Percentiles rank a stretch among this genome's conserved stretches.
Conservation (phyloP, 2,329 filamentous ascomycete species). For the Ophiocordyceps camponoti-floridani region DNA sequence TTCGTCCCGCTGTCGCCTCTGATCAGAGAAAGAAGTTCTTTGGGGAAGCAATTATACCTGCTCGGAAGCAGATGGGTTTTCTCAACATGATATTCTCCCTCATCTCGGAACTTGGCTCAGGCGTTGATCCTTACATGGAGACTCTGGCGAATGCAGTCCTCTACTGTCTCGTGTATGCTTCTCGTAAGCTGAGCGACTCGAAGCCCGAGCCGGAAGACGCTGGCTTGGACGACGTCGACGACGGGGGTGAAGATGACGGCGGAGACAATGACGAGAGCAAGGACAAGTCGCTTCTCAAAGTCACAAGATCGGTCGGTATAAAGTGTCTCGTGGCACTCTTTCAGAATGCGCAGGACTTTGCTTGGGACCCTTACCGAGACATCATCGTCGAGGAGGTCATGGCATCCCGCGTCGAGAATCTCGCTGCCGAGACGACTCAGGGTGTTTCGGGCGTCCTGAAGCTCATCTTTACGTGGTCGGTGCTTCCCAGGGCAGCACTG, state of each 20-base stretch:
- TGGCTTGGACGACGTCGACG: slow-evolving; percentile 21
- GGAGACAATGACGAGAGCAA: slow-evolving; percentile 24
- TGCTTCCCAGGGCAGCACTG: slow-evolving; percentile 42
- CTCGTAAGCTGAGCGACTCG: slow-evolving; percentile 33
- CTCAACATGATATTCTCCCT: slow-evolving; percentile 82
- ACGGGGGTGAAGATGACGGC: slow-evolving; percentile 21
- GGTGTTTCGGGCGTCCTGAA: slow-evolving; percentile 70
- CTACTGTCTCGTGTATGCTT: slow-evolving; percentile 61
- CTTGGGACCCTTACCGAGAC: slow-evolving; percentile 56
- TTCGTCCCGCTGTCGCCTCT: slow-evolving; percentile 37
- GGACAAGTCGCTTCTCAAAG: slow-evolving; percentile 41
- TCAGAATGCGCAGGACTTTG: slow-evolving; percentile 47
- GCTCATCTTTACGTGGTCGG: slow-evolving; percentile 68
- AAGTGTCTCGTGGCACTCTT: slow-evolving; percentile 73
- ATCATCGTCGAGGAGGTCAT: slow-evolving; percentile 60
- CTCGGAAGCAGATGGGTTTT: slow-evolving; percentile 75
- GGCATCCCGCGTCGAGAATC: slow-evolving; percentile 56
- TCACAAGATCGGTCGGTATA: slow-evolving; percentile 53
- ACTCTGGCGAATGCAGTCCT: slow-evolving; percentile 60
- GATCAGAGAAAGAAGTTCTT: slow-evolving; percentile 33
- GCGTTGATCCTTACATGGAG: slow-evolving; percentile 48
- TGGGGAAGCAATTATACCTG: slow-evolving; percentile 38
- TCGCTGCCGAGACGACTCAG: slow-evolving; percentile 75
- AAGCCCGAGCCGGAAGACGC: slow-evolving; percentile 16
- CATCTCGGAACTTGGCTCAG: slow-evolving; percentile 65